Conservation (phyloP, 768 basidiomycete species). For the Agaricus bisporus region DNA sequence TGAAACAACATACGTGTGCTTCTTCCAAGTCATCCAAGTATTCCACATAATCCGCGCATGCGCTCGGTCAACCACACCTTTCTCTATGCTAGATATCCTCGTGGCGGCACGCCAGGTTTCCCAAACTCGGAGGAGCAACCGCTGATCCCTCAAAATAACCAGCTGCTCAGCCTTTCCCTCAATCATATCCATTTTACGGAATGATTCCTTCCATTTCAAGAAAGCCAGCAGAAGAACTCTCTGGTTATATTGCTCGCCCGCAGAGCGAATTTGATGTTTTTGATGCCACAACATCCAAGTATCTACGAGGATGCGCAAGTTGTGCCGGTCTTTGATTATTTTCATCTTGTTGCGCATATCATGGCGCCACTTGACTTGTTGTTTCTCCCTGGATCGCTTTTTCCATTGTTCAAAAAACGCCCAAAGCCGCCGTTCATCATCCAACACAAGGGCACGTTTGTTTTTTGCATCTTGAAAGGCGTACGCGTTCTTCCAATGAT, state of each 20-base stretch:
- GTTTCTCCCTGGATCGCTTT: constrained; percentile 42
- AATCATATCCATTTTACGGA: constrained; percentile 34
- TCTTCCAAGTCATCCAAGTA: constrained; percentile 52
- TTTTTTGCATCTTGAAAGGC: constrained; percentile 31
- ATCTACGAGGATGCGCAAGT: constrained; percentile 45
- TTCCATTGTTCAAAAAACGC: constrained; percentile 48
- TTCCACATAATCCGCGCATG: constrained; percentile 42
- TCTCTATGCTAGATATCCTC: constrained; percentile 40
- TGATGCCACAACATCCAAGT: constrained; percentile 67
- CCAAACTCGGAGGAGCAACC: constrained; percentile 39
- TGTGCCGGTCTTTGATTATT: constrained; percentile 48
- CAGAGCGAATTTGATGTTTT: constrained; percentile 41
- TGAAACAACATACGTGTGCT: constrained; percentile 37
- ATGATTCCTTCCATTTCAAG: constrained; percentile 45
- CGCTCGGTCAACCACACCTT: constrained; percentile 34
- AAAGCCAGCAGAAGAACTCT: constrained; percentile 39
- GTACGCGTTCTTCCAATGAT: constrained; percentile 51
- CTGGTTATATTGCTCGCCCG: constrained; percentile 44
- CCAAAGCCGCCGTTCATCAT: constrained; percentile 38
- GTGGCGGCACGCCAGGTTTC: constrained; percentile 48
- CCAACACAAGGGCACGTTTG: constrained; percentile 35
- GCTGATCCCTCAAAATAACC: constrained; percentile 29
- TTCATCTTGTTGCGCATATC: constrained; percentile 73
- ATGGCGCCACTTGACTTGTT: constrained; percentile 54
- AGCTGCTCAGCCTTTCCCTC: constrained; percentile 48